Percentiles rank a stretch among this genome's conserved stretches.
phyloP scores from a whole-genome alignment of 768 basidiomycete genomes.

The Daedaleopsis nitida region DNA sequence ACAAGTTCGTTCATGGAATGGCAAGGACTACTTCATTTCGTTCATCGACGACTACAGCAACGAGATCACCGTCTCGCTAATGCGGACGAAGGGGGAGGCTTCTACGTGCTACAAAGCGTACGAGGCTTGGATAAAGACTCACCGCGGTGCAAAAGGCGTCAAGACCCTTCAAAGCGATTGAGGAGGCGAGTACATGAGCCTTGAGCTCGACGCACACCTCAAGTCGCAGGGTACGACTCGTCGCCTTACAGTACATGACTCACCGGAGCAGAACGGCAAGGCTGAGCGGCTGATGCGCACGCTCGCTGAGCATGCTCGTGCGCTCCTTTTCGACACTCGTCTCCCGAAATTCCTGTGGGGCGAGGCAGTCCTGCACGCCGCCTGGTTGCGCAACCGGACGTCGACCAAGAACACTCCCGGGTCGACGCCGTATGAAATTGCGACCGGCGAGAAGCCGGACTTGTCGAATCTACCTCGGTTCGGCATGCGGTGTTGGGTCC shows the following conservation, averaged over 20 bases:
- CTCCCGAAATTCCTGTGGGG: constrained; percentile 12
- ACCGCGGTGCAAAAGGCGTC: constrained; percentile 12
- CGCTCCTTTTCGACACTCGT: constrained; percentile 5
- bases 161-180: constrained; percentile 24
- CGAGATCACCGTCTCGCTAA: constrained; percentile 6
- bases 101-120: constrained; percentile 15
- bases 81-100: constrained; percentile 20
- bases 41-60: constrained; percentile 28
- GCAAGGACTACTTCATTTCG: constrained; percentile 18
- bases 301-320: no score
- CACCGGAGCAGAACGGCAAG: constrained; percentile 18
- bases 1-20: constrained; percentile 13
- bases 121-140: constrained; percentile 20
- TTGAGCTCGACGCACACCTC: constrained; percentile 15
- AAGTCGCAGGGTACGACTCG: constrained; percentile 19
- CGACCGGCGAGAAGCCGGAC: constrained; percentile 3
- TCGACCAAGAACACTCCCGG: constrained; percentile 1
- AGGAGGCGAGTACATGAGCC: constrained; percentile 25
- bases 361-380: constrained; percentile 10
- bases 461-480: background rate
- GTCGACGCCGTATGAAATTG: background rate
- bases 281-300: constrained; percentile 21
- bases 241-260: constrained; percentile 20
- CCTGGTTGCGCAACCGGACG: constrained; percentile 7
- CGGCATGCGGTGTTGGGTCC: constrained; percentile 2